Evolutionary conservation across 177 flowering plant species (phyloP).

Genomic region (Vitis hybrid): DNA sequence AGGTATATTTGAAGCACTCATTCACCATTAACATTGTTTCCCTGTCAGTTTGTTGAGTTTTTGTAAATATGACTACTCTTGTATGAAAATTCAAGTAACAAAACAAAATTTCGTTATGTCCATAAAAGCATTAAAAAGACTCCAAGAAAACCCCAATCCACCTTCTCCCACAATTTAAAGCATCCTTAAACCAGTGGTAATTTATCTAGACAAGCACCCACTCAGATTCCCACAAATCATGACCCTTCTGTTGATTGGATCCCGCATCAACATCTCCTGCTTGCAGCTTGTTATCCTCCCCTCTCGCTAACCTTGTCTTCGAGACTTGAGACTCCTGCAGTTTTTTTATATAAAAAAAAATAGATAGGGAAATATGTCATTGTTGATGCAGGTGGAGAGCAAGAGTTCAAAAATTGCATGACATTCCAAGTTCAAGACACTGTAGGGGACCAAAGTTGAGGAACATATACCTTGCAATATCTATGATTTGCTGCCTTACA

Average conservation of each 20-base stretch:
- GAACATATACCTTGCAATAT: slow-evolving; percentile 9
- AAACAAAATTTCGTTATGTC: too few species aligned
- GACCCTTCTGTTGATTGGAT: neutral
- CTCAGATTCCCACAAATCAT: slow-evolving; percentile 8
- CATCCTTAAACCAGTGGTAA: neutral
- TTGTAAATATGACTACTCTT: too few species aligned
- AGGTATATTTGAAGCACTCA: too few species aligned
- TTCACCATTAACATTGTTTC: too few species aligned
- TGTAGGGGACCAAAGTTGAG: neutral
- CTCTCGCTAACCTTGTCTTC: neutral
- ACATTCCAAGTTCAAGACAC: neutral
- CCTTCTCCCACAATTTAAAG: too few species aligned
- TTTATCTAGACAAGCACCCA: slow-evolving; percentile 15
- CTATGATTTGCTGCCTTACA: neutral
- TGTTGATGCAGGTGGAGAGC: neutral
- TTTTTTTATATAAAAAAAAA: neutral
- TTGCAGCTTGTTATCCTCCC: neutral
- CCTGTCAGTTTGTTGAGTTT: too few species aligned
- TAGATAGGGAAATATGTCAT: neutral
- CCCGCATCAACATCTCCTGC: neutral
- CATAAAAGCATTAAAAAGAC: too few species aligned
- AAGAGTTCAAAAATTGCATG: neutral
- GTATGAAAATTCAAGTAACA: too few species aligned
- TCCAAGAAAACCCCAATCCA: too few species aligned
- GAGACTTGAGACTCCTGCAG: neutral